These are phyloP conservation scores for Candida schatavii DNA, from an alignment of 805 yeast species.

Conservation along the genomic window DNA sequence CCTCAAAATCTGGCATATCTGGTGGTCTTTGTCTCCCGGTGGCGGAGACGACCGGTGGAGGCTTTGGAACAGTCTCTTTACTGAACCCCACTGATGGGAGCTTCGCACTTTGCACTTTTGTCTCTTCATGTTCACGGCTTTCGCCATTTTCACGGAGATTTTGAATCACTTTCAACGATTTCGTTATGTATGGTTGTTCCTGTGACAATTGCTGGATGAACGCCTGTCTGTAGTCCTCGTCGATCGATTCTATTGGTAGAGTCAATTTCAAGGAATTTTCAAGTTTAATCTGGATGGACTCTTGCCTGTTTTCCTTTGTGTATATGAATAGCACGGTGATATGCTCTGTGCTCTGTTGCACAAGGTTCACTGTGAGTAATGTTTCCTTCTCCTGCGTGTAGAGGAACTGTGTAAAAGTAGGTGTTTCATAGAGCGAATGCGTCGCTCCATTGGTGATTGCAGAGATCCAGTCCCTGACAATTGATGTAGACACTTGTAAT, in stretches of 20 bases:
- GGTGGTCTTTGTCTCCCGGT: conserved; percentile 16
- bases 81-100: conserved; percentile 6
- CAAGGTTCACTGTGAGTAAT: background rate
- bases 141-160: background rate
- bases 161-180: background rate
- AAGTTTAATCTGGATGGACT: conserved; percentile 1
- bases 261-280: background rate
- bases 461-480: conserved; percentile 2
- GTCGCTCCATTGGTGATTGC: background rate
- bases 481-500: background rate
- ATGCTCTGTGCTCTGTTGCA: background rate
- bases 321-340: conserved; percentile 1
- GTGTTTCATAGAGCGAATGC: conserved; percentile 1
- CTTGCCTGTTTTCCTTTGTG: background rate
- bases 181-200: background rate
- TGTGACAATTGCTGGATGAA: background rate
- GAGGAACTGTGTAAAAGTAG: conserved; percentile 3
- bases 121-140: background rate
- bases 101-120: background rate
- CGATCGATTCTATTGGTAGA: conserved; percentile 2
- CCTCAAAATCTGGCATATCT: conserved; percentile 53
- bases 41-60: background rate
- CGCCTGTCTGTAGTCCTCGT: background rate
- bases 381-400: conserved; percentile 1
- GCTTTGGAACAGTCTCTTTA: background rate